phyloP scores from a whole-genome alignment of 768 basidiomycete species.

The Saitozyma sp. region DNA sequence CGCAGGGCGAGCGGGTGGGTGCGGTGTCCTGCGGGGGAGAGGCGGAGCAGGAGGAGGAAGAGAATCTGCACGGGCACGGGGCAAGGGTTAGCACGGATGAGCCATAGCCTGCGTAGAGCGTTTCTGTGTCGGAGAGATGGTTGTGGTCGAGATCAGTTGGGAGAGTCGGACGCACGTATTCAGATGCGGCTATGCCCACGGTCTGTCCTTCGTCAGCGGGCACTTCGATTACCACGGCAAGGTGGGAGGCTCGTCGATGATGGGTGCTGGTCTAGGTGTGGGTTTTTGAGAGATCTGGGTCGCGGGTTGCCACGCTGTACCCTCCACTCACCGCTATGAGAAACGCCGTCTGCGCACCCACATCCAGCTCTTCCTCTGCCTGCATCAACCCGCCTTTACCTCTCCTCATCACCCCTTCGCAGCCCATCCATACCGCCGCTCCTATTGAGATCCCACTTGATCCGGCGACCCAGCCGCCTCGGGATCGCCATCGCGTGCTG shows the following conservation, averaged over 20 bases:
- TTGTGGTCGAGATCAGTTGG: neutral
- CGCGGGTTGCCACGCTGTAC: neutral
- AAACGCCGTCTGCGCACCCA: constrained; percentile 9
- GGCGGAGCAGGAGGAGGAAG: constrained; percentile 36
- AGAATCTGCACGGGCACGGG: constrained; percentile 12
- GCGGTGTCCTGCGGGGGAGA: constrained; percentile 25
- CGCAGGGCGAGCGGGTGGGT: constrained; percentile 23
- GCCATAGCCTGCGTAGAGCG: neutral
- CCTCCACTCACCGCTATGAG: constrained; percentile 10
- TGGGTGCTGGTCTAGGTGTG: too few species aligned
- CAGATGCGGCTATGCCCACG: constrained; percentile 20
- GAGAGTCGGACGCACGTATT: constrained; percentile 30
- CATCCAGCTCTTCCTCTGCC: neutral
- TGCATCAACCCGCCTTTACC: neutral
- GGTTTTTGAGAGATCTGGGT: neutral
- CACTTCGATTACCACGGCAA: too few species aligned
- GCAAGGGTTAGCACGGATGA: too few species aligned
- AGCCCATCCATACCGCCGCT: constrained; percentile 32
- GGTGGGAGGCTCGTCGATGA: neutral
- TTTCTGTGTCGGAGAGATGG: neutral
- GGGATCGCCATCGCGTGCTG: constrained; percentile 28
- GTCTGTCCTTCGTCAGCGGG: constrained; percentile 20
- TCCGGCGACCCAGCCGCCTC: constrained; percentile 27
- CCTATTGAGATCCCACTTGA: constrained; percentile 20
- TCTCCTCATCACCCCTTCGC: constrained; percentile 12